Base-by-base conservation (phyloP, 768 basidiomycete species). In the Phanerochaete sordida region DNA sequence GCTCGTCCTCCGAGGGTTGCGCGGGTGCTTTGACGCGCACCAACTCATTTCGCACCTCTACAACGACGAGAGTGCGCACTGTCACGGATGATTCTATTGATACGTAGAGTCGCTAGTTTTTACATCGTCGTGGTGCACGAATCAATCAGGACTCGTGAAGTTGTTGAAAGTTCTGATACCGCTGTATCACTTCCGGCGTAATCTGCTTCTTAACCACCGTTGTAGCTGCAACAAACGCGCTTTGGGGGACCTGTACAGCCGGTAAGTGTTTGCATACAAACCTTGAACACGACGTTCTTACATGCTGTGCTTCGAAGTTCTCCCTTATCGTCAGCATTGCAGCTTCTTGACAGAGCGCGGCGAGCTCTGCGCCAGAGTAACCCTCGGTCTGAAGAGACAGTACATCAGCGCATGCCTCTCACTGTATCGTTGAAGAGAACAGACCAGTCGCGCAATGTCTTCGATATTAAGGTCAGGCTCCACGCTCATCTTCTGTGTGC, bases 331-430 rank as follows among this genome's bases (percentile, higher is more conserved):
- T 91, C 56, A 88, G 70, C 62, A 98, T 72, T 0, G 96, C 97
- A 3, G 97, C 97, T 73, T 99, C 96, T 74, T 98, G 97, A 70
- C 95, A 98, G 46, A 98, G 81, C 9, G 90, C 87, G 6, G 85
- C 81, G 33, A 98, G 86, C 72, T 99, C 97, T 5, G 97, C 97
- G 4, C 97, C 97, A 21, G 95, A 98, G 70, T 94, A 99, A 0
- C 96, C 97, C 11, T 90, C 86, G 1, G 95, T 91, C 97, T 98
- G 67, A 15, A 50, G 9, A 56, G 43, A 52, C 13, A 62, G 61
- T 1, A 12, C 19, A 16, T 43, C 19, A 43, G 39, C 19, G 19
- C 19, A 4, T 19, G 4, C 19, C 19, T 43, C 19, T 19, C 4
- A 4, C 39, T n/a, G 39, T 43, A 5, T n/a, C 7, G 50, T 9